phyloP scores from a whole-genome alignment of 73 alveolate genomes.

The Effrenium voratum region DNA sequence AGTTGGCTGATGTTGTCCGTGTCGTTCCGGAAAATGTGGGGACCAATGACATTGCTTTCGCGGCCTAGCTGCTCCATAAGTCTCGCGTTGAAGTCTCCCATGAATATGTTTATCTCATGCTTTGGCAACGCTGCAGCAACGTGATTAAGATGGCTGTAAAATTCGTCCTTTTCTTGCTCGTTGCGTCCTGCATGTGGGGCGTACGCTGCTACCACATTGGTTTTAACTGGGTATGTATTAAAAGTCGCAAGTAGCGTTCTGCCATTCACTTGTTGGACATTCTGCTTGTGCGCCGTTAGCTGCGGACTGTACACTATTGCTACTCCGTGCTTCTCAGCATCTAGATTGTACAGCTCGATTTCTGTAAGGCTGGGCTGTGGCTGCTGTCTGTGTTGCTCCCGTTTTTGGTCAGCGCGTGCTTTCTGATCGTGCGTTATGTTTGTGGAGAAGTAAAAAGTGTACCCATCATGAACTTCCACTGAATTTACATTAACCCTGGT shows the following conservation, averaged over 20 bases:
- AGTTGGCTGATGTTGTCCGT: not conserved
- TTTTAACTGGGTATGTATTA: not conserved
- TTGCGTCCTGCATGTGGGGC: slow-evolving; percentile 39
- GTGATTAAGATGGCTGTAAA: not conserved
- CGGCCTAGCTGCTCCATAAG: slow-evolving; percentile 23
- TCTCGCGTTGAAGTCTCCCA: slow-evolving; percentile 65
- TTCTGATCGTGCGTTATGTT: not conserved
- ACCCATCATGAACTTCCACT: not conserved
- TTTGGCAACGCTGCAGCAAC: too few relatives aligned
- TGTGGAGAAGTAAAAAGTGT: not conserved
- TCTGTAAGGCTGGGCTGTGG: not conserved
- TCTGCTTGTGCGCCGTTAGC: not conserved
- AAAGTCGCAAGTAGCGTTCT: not conserved
- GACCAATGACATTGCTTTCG: not conserved
- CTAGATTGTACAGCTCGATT: not conserved
- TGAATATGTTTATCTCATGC: slow-evolving; percentile 5
- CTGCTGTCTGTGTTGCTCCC: not conserved
- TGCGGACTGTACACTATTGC: not conserved
- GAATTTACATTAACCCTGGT: not conserved
- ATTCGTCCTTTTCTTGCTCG: not conserved
- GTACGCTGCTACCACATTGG: not conserved
- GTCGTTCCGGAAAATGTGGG: not conserved
- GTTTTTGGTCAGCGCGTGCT: not conserved
- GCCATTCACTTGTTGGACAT: not conserved
- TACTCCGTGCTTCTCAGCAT: slow-evolving; percentile 12